Evolutionary conservation across 805 yeast genomes (phyloP).

Genomic region (Candida corydali): DNA sequence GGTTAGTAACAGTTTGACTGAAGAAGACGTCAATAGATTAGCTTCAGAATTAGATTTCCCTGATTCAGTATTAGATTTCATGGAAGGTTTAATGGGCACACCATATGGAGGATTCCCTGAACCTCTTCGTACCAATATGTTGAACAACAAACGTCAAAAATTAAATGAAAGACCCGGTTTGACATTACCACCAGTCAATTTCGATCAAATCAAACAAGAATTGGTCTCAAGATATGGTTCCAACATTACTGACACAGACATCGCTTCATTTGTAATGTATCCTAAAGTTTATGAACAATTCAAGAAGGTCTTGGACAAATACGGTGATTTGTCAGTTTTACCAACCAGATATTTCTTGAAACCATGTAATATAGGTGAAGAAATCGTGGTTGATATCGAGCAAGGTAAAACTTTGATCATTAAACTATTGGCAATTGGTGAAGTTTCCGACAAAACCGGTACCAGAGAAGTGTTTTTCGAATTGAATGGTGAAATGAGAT

Average conservation of each 20-base stretch:
- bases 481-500: conserved; percentile 97
- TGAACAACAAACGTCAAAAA: conserved; percentile 89
- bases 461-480: conserved; percentile 95
- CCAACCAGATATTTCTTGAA: conserved; percentile 91
- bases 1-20: conserved; percentile 89
- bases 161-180: conserved; percentile 90
- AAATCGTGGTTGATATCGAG: conserved; percentile 83
- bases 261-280: conserved; percentile 96
- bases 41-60: conserved; percentile 97
- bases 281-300: conserved; percentile 94
- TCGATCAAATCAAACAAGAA: conserved; percentile 67
- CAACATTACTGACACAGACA: conserved; percentile 71
- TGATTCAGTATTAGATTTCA: conserved; percentile 94
- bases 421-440: conserved; percentile 91
- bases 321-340: conserved; percentile 88
- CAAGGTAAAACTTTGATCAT: conserved; percentile 91
- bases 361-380: conserved; percentile 84
- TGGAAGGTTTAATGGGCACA: conserved; percentile 98
- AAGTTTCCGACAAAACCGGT: conserved; percentile 79
- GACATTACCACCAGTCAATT: conserved; percentile 78
- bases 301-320: conserved; percentile 67
- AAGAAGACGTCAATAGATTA: conserved; percentile 81
- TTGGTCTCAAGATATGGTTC: conserved; percentile 70
- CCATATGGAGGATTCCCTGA: conserved; percentile 99
- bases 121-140: conserved; percentile 88